Evolutionary conservation across 305 asterid genomes (phyloP), one percentile per base, ranked within the genome.

Genomic region (Fraxinus nigra): DNA sequence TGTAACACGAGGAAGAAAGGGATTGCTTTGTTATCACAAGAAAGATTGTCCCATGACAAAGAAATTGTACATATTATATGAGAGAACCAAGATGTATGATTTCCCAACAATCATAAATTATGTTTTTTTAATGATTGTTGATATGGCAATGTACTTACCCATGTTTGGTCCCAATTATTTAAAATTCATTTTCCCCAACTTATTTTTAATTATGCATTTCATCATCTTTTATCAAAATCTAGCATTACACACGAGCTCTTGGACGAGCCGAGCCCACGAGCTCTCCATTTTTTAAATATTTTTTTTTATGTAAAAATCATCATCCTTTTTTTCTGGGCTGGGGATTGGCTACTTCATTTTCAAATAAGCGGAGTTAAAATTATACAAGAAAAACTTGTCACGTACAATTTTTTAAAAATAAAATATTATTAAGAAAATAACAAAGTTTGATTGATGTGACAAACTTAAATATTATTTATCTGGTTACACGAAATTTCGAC

Each of bases 1-100:
- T 69, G 82, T 70, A 61, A 79, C 5, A 3, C 10, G 43, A 78
- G 73, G 78, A 89, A 87, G 92, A 83, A 89, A 89, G 88, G 92
- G 85, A 89, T 89, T 82, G 79, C 90, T 87, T 89, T 81, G 79
- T 75, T 80, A 75, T 83, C 61, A 61, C 28, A 75, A 5, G 56
- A 78, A 70, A 84, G 86, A 40, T 82, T 73, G 75, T 81, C 86
- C 24, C 63, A n/a, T 54, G 24, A 54, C 59, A 14, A 48, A 48
- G 9, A n/a, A 54, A n/a, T 48, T 3, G 59, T 48, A 48, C 59
- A 11, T 43, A 43, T 43, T 3, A 11, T 43, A 13, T 11, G 54
- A 43, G 54, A 43, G 16, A 43, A 43, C 54, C 5, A 43, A 43
- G 16, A 43, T 11, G n/a, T 43, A 11, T 43, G 54, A 11, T 43